phyloP scores from a whole-genome alignment of 163 green algal species.

The Chlorella variabilis region DNA sequence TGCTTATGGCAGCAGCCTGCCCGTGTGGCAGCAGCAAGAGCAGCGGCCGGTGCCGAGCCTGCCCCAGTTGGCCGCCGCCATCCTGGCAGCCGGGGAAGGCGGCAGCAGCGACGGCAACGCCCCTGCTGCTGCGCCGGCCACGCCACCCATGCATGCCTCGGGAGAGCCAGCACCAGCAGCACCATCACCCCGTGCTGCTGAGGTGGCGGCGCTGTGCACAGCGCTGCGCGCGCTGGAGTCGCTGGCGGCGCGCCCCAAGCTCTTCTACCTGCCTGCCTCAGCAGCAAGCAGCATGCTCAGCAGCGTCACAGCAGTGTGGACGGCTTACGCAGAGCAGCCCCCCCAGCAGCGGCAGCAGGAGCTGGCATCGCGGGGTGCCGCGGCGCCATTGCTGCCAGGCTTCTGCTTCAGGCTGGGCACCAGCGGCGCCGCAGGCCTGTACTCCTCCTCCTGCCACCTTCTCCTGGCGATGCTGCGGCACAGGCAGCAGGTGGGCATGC shows the following conservation, averaged over 20 bases:
- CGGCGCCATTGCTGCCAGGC: constrained; percentile 2
- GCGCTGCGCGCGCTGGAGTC: constrained; percentile 52
- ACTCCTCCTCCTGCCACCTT: constrained; percentile 44
- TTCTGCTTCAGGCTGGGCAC: constrained; percentile 23
- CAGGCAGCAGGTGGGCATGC: constrained; percentile 23
- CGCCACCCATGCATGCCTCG: not conserved
- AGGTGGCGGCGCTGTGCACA: constrained; percentile 41
- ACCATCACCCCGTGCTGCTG: not conserved
- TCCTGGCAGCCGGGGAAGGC: constrained; percentile 23
- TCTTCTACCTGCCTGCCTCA: constrained; percentile 20
- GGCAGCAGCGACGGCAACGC: not conserved
- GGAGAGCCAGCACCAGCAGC: not conserved
- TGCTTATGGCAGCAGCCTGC: not conserved
- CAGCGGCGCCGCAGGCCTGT: constrained; percentile 5
- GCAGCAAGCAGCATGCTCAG: constrained; percentile 4
- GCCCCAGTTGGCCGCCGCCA: not conserved
- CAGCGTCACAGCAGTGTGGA: constrained; percentile 16
- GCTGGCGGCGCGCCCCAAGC: constrained; percentile 37
- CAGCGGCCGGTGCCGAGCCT: not conserved
- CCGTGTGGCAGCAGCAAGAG: not conserved
- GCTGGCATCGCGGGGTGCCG: not conserved
- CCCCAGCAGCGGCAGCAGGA: not conserved
- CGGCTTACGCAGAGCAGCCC: not conserved
- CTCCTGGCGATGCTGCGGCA: constrained; percentile 50
- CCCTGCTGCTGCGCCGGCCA: no score